Evolutionary conservation across 164 flowering plant genomes (phyloP).

Genomic region (Berberis vulgaris): DNA sequence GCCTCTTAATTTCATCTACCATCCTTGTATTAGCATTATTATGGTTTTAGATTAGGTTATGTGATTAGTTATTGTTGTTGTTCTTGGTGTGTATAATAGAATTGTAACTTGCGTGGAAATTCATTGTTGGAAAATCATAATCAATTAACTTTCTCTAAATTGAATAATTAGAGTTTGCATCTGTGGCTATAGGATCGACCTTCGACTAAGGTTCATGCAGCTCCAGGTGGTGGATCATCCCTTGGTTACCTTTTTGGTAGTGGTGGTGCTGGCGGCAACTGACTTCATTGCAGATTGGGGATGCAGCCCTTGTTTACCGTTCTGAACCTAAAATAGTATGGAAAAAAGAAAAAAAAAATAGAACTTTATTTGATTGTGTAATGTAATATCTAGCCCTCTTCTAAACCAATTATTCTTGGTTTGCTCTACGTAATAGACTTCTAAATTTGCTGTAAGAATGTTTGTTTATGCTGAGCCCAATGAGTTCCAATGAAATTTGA

Average conservation of each 20-base stretch:
- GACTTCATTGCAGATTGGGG: slow-evolving; percentile 1
- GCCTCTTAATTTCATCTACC: no score
- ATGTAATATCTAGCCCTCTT: slow-evolving; percentile 4
- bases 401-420: neutral
- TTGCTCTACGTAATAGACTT: neutral
- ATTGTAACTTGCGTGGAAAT: no score
- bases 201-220: slow-evolving; percentile 29
- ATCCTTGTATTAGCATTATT: no score
- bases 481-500: no score
- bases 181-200: slow-evolving; percentile 20
- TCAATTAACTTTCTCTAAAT: no score
- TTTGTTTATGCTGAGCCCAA: neutral
- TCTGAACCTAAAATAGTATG: slow-evolving; percentile 5
- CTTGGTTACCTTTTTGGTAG: slow-evolving; percentile 26
- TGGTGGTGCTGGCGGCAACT: slow-evolving; percentile 15
- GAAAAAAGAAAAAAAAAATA: neutral
- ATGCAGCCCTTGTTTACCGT: neutral
- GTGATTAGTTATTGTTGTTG: no score
- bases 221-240: slow-evolving; percentile 30
- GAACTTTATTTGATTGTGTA: slow-evolving; percentile 1
- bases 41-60: no score
- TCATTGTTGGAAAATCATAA: no score
- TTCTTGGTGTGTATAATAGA: no score
- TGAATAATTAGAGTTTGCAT: neutral
- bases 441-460: neutral